These are phyloP conservation scores for Echinosophora koreensis DNA, from an alignment of 306 rosid species.

Conservation along the genomic window DNA sequence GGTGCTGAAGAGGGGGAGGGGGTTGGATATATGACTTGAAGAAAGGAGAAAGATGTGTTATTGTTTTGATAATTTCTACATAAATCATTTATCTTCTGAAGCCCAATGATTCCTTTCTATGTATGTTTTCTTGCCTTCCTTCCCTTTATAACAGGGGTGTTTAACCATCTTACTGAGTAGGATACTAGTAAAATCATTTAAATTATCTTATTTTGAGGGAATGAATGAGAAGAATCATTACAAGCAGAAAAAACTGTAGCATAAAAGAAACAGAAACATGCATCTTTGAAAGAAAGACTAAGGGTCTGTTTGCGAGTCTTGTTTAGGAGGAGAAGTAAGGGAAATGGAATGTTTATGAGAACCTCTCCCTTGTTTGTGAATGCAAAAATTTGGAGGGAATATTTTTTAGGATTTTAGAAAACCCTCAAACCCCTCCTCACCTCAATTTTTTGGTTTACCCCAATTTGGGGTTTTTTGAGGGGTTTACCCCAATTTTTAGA, in stretches of 20 bases:
- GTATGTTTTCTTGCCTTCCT: not conserved
- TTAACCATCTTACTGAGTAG: constrained; percentile 8
- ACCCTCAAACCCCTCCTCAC: too few relatives aligned
- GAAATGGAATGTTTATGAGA: too few relatives aligned
- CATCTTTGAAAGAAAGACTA: not conserved
- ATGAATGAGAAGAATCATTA: constrained; percentile 27
- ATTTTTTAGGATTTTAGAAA: too few relatives aligned
- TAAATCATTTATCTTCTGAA: not conserved
- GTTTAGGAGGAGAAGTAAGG: too few relatives aligned
- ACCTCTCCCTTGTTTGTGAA: too few relatives aligned
- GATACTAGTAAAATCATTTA: constrained; percentile 18
- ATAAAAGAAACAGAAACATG: constrained; percentile 38
- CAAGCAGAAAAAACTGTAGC: constrained; percentile 26
- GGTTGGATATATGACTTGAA: too few relatives aligned
- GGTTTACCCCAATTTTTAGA: too few relatives aligned
- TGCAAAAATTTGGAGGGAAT: too few relatives aligned
- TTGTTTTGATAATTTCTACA: not conserved
- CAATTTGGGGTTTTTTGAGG: too few relatives aligned
- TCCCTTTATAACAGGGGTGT: not conserved
- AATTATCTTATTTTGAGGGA: not conserved
- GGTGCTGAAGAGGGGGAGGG: not conserved
- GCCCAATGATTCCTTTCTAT: not conserved
- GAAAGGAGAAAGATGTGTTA: not conserved
- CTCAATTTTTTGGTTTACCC: too few relatives aligned
- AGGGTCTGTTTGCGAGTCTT: too few relatives aligned